These are phyloP conservation scores for Populus tomentosa DNA, from an alignment of 441 rosid species.

Conservation along the genomic window DNA sequence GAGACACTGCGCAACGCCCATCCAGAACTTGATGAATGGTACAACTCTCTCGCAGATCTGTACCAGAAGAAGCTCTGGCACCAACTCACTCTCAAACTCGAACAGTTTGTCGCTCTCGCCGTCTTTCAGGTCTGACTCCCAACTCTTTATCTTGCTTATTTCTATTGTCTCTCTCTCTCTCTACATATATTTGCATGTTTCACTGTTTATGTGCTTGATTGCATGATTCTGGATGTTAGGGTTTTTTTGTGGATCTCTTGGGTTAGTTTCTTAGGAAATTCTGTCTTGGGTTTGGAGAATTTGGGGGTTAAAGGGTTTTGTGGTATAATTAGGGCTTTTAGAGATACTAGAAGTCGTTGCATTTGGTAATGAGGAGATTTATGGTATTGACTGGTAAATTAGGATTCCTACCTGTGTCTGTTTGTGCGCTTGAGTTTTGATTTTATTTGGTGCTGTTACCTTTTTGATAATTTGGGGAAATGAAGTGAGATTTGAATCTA, in stretches of 20 bases:
- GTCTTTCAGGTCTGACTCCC: constrained; percentile 57
- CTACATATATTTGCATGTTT: background rate
- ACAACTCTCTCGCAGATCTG: constrained; percentile 75
- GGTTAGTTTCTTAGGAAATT: background rate
- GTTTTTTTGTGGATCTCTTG: constrained; percentile 18
- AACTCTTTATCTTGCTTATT: background rate
- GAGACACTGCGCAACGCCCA: constrained; percentile 55
- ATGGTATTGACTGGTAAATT: background rate
- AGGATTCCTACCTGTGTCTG: background rate
- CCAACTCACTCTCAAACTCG: constrained; percentile 94
- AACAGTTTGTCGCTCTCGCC: constrained; percentile 78
- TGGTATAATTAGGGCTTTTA: constrained; percentile 15
- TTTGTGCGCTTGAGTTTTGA: background rate
- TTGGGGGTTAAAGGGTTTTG: constrained; percentile 7
- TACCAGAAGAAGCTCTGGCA: constrained; percentile 98
- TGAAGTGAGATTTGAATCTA: background rate
- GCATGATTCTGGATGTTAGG: background rate
- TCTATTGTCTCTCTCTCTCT: background rate
- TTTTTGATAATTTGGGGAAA: background rate
- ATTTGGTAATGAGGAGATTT: background rate
- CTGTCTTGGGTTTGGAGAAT: background rate
- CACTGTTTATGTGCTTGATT: background rate
- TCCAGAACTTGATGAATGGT: constrained; percentile 85
- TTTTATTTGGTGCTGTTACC: background rate
- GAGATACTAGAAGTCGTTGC: background rate